Base-by-base conservation (phyloP, 768 basidiomycete species). In the Imleria badia region DNA sequence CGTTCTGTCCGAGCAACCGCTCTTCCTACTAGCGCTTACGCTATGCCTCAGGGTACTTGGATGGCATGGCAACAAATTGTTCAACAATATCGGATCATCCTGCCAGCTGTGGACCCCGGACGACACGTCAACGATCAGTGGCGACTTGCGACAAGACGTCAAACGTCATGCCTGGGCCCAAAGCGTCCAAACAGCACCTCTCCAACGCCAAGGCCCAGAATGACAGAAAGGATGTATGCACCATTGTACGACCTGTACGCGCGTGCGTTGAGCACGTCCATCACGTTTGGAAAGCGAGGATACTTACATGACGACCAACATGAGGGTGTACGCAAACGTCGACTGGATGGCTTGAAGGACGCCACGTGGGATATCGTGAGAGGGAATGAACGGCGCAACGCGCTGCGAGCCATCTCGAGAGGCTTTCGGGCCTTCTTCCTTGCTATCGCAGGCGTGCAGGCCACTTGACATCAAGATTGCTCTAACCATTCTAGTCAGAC, bases 271-370 rank as follows among this genome's bases (percentile, higher is more conserved):
- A 62, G 38, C 43, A 23, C 44, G 17, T 7, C 38, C 31, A 15
- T 26, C 26, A 26, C 41, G 19, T 45, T 29, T 30, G 54, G 36
- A 26, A 17, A 13, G 4, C 6, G 42, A 36, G 12, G 8, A 9
- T 10, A 40, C 85, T 70, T 70, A 91, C 89, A 92, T 92, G 62
- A 89, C 78, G 8, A 81, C 83, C 66, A 92, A 68, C 93, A 96
- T 95, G 52, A 94, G 78, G 5, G 76, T 59, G 62, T 90, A 94
- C 29, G 72, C 73, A 15, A 94, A 60, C n/a, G 83, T 68, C 40
- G 82, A 76, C 54, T 92, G 89, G 20, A 83, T 51, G 9, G 80
- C 81, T 59, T 84, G 82, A 34, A 91, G 60, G 3, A 80, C 65
- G 0, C 91, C 91, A 36, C 93, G 82, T 2, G 83, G 78, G 6